A percentile compares a stretch with the other conserved stretches of the same genome.
Conservation (phyloP, 495 filamentous ascomycete species). For the Hyaloscypha hepaticicola region DNA sequence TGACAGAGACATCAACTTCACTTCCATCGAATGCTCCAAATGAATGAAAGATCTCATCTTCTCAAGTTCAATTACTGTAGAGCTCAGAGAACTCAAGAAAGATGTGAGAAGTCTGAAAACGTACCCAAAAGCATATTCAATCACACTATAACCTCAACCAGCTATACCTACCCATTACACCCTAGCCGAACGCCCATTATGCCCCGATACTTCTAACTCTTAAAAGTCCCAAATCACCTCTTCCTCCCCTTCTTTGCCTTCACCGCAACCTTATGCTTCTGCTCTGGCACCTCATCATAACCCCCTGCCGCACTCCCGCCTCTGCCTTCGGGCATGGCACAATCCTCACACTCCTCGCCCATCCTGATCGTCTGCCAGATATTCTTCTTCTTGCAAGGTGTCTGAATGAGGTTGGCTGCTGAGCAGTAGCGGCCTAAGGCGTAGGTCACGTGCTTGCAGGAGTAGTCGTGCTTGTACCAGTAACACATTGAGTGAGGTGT, state of each 20-base stretch:
- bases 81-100: too few species aligned
- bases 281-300: background rate
- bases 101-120: too few species aligned
- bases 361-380: conserved; percentile 32
- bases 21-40: too few species aligned
- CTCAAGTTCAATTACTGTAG: too few species aligned
- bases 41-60: too few species aligned
- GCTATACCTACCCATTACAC: too few species aligned
- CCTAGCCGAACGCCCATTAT: too few species aligned
- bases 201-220: too few species aligned
- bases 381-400: conserved; percentile 29
- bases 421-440: conserved; percentile 29
- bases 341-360: conserved; percentile 31
- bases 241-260: conserved; percentile 13
- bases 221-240: background rate
- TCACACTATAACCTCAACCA: too few species aligned
- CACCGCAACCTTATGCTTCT: background rate
- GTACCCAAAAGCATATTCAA: too few species aligned
- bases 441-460: conserved; percentile 30
- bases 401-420: conserved; percentile 25
- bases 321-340: conserved; percentile 21
- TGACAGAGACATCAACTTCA: too few species aligned
- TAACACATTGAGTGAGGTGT: conserved; percentile 32
- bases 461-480: conserved; percentile 28
- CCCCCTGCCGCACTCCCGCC: background rate